phyloP scores from a whole-genome alignment of 768 basidiomycete species.

The Exidia glandulosa region DNA sequence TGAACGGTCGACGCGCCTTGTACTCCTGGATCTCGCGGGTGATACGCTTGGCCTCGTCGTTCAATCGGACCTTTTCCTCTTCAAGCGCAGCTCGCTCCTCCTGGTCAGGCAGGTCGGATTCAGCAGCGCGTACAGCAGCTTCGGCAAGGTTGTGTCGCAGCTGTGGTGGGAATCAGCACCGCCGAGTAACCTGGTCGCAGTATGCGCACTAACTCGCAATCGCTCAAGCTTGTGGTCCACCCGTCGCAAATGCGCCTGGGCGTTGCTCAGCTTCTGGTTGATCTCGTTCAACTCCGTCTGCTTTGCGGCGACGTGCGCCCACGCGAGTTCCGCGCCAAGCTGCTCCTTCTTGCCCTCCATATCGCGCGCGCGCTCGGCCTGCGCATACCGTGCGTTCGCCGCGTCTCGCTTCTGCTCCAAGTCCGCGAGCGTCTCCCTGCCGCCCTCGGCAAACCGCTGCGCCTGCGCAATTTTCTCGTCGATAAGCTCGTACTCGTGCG shows the following conservation, averaged over 20 bases:
- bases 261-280: background rate
- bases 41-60: conserved; percentile 7
- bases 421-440: conserved; percentile 71
- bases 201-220: background rate
- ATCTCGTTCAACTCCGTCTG: conserved; percentile 24
- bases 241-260: background rate
- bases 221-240: background rate
- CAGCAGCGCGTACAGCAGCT: conserved; percentile 11
- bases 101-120: conserved; percentile 29
- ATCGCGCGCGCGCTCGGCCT: conserved; percentile 63
- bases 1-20: background rate
- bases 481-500: conserved; percentile 77
- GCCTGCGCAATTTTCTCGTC: conserved; percentile 63
- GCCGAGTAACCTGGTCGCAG: too few relatives aligned
- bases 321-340: conserved; percentile 75
- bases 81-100: conserved; percentile 37
- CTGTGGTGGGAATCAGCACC: background rate
- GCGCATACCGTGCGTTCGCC: conserved; percentile 48
- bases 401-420: conserved; percentile 48
- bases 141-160: background rate
- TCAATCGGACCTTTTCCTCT: too few relatives aligned
- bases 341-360: conserved; percentile 57
- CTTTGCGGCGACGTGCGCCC: conserved; percentile 73
- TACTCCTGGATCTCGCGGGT: background rate
- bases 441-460: conserved; percentile 50